A percentile compares a stretch with the other conserved stretches of the same genome.
Evolutionary conservation across 768 basidiomycete genomes (phyloP).

Genomic region (Mycena albidolilacea): DNA sequence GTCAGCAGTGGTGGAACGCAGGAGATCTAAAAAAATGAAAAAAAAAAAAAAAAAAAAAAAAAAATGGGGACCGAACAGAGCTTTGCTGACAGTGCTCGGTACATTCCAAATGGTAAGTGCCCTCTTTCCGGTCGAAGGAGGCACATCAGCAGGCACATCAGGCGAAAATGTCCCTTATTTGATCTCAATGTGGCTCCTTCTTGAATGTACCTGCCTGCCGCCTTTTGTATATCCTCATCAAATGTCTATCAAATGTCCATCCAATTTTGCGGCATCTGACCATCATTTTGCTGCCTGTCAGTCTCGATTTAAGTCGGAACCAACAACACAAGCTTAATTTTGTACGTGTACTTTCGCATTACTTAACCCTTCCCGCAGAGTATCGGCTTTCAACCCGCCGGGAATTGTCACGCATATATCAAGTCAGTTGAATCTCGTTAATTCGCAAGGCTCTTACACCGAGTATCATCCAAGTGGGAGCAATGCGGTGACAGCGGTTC

Average conservation of each 20-base stretch:
- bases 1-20: background rate
- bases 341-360: conserved; percentile 4
- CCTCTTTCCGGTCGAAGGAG: conserved; percentile 1
- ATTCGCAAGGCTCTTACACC: background rate
- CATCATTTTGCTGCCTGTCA: conserved; percentile 3
- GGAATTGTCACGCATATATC: conserved; percentile 4
- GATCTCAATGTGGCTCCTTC: conserved; percentile 4
- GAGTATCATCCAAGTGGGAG: conserved; percentile 1
- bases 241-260: conserved; percentile 7
- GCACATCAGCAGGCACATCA: too few relatives aligned
- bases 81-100: background rate
- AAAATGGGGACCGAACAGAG: background rate
- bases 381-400: conserved; percentile 3
- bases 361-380: conserved; percentile 5
- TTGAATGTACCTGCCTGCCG: conserved; percentile 6
- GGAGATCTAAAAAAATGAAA: background rate
- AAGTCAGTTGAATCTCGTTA: background rate
- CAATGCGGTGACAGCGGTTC: conserved; percentile 2
- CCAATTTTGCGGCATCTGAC: background rate
- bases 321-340: conserved; percentile 2
- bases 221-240: background rate
- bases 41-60: background rate
- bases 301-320: conserved; percentile 6
- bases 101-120: conserved; percentile 4
- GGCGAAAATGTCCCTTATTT: conserved; percentile 9